These are phyloP conservation scores for Pseudogymnoascus pannorum DNA, from an alignment of 2,329 filamentous ascomycete genomes.

Conservation along the genomic window DNA sequence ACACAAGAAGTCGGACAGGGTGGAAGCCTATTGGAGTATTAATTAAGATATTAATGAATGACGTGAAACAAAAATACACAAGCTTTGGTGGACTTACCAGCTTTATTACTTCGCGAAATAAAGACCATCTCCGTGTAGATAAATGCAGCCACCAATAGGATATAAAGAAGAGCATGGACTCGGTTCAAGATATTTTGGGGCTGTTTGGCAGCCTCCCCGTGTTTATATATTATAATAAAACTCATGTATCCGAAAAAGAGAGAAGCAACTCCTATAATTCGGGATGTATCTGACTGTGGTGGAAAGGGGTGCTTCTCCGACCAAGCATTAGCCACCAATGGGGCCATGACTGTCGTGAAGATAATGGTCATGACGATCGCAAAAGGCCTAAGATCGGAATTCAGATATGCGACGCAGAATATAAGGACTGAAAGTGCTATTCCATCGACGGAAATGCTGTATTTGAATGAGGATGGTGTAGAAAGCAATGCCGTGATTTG, in stretches of 20 bases:
- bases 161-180: not conserved
- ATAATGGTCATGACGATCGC: constrained; percentile 5
- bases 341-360: constrained; percentile 5
- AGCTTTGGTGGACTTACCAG: not conserved
- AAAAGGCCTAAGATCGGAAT: constrained; percentile 9
- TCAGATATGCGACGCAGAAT: not conserved
- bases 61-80: not conserved
- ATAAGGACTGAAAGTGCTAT: not conserved
- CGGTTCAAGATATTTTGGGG: constrained; percentile 1
- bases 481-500: not conserved
- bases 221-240: constrained; percentile 9
- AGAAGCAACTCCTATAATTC: not conserved
- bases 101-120: not conserved
- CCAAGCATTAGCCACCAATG: constrained; percentile 8
- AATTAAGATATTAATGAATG: not conserved
- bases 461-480: not conserved
- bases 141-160: not conserved
- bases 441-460: not conserved
- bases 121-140: not conserved
- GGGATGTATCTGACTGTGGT: not conserved
- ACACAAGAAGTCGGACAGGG: constrained; percentile 16
- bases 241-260: constrained; percentile 4
- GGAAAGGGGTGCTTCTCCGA: constrained; percentile 7
- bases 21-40: constrained; percentile 6
- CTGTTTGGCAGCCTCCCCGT: not conserved